phyloP scores from a whole-genome alignment of 2,329 filamentous ascomycete genomes.

The Sphaerulina populicola region DNA sequence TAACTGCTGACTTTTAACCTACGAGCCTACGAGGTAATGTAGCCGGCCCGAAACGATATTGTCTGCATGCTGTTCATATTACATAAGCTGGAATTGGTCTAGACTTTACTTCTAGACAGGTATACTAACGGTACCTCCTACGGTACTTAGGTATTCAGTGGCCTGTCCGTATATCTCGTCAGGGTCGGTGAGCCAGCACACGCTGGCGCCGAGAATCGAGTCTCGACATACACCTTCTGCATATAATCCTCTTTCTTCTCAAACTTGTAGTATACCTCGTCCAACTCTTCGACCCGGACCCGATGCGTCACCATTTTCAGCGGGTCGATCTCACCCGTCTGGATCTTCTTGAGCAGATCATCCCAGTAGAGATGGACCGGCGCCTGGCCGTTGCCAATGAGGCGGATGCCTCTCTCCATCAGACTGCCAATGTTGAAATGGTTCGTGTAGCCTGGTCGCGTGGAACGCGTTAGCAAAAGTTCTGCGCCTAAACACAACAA shows the following conservation, averaged over 20 bases:
- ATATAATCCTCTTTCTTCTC: constrained; percentile 65
- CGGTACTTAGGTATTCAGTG: neutral
- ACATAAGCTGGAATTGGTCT: too few relatives aligned
- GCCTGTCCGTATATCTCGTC: constrained; percentile 35
- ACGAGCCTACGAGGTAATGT: too few relatives aligned
- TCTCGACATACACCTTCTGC: constrained; percentile 70
- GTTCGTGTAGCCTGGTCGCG: constrained; percentile 50
- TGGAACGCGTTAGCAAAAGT: too few relatives aligned
- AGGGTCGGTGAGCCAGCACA: constrained; percentile 44
- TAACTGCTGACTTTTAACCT: too few relatives aligned
- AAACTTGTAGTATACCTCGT: constrained; percentile 50
- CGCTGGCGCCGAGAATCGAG: constrained; percentile 48
- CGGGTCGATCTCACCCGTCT: constrained; percentile 61
- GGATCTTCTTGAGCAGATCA: constrained; percentile 60
- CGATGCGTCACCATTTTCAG: constrained; percentile 75
- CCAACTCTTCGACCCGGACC: constrained; percentile 46
- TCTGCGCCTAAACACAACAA: too few relatives aligned
- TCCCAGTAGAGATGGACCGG: constrained; percentile 82
- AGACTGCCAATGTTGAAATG: constrained; percentile 75
- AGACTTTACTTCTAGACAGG: too few relatives aligned
- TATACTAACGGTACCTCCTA: too few relatives aligned
- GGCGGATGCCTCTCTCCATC: constrained; percentile 77
- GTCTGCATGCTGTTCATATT: too few relatives aligned
- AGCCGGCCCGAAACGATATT: too few relatives aligned
- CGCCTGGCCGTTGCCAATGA: constrained; percentile 61